These are phyloP conservation scores for Penicillium sp. DNA, from an alignment of 2,329 filamentous ascomycete genomes.

Conservation along the genomic window DNA sequence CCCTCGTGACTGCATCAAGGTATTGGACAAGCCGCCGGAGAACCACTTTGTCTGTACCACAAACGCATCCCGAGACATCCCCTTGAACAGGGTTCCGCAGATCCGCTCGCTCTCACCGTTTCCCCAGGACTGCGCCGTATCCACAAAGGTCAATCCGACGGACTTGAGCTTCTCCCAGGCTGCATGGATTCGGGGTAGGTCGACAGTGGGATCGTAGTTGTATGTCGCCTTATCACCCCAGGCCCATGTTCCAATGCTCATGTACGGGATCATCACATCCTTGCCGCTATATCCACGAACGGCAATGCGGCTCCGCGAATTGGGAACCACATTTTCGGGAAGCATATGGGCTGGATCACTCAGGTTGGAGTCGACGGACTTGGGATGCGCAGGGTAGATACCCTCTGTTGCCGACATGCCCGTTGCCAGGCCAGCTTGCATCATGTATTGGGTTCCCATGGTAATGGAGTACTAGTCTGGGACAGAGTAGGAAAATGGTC, in stretches of 20 bases:
- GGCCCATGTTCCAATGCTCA: constrained; percentile 35
- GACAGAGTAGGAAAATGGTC: not conserved
- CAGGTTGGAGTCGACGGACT: constrained; percentile 25
- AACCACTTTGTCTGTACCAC: constrained; percentile 50
- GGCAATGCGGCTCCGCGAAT: constrained; percentile 27
- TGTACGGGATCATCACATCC: constrained; percentile 33
- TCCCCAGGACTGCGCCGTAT: constrained; percentile 51
- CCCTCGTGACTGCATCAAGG: constrained; percentile 37
- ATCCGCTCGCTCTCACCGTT: constrained; percentile 49
- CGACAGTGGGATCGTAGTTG: constrained; percentile 39
- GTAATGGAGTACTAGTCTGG: not conserved
- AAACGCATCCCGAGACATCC: constrained; percentile 40
- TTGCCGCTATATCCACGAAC: constrained; percentile 27
- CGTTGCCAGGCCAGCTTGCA: constrained; percentile 28
- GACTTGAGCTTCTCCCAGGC: constrained; percentile 46
- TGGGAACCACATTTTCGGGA: constrained; percentile 23
- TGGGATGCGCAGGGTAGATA: constrained; percentile 23
- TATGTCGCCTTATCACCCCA: constrained; percentile 38
- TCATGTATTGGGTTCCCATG: constrained; percentile 30
- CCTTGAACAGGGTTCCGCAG: constrained; percentile 46
- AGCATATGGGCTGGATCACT: constrained; percentile 30
- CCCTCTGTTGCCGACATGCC: constrained; percentile 33
- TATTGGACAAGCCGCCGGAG: constrained; percentile 35
- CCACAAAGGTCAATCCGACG: constrained; percentile 48
- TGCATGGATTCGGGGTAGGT: constrained; percentile 40